Conservation (phyloP, 805 yeast genomes). For the Cyberlindnera lachancei region DNA sequence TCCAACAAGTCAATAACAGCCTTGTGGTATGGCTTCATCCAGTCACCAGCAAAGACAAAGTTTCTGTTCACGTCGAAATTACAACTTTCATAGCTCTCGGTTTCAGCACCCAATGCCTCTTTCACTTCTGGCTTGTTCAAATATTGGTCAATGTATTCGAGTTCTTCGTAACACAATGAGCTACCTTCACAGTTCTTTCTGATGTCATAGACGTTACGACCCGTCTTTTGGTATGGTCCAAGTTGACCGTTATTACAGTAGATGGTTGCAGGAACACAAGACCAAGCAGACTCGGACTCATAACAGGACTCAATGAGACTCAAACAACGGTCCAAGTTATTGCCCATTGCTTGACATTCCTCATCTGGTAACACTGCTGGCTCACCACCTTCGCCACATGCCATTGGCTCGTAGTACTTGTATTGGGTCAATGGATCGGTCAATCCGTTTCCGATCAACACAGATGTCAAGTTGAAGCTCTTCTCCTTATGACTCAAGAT, state of each 20-base stretch:
- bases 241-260: constrained; percentile 83
- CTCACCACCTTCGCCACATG: constrained; percentile 87
- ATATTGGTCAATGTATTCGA: constrained; percentile 68
- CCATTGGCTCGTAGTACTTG: constrained; percentile 83
- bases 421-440: constrained; percentile 81
- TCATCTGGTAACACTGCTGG: constrained; percentile 71
- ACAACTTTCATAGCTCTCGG: constrained; percentile 67
- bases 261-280: constrained; percentile 85
- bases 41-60: constrained; percentile 83
- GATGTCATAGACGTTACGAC: constrained; percentile 87
- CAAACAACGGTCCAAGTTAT: constrained; percentile 69
- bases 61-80: constrained; percentile 71
- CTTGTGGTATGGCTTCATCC: constrained; percentile 84
- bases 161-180: constrained; percentile 70
- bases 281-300: constrained; percentile 61
- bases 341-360: constrained; percentile 66
- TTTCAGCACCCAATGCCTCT: constrained; percentile 86
- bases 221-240: constrained; percentile 78
- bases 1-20: constrained; percentile 68
- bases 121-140: constrained; percentile 72
- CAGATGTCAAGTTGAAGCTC: constrained; percentile 60
- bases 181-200: constrained; percentile 70
- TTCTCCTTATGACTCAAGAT: constrained; percentile 60
- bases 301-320: constrained; percentile 74
- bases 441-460: constrained; percentile 85